Base-by-base conservation (phyloP, 2,329 filamentous ascomycete species). In the Madurella mycetomatis region DNA sequence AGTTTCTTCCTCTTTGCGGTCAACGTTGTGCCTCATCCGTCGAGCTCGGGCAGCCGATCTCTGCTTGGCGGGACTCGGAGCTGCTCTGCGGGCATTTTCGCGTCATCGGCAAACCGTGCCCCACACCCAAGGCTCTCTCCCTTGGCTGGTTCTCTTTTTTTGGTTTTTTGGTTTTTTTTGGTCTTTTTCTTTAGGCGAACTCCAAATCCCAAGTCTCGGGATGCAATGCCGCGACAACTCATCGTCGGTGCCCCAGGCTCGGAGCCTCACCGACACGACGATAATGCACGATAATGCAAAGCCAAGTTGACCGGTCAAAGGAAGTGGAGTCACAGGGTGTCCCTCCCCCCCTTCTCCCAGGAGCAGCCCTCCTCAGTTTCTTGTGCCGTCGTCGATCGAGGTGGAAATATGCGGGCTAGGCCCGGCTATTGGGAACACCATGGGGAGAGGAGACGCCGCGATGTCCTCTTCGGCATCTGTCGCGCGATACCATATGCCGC, bases 201-300 rank as follows among this genome's bases (percentile, higher is more conserved):
- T 32, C 44, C 47, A 49, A 41, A 31, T 13, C 51, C 53, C 31
- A 43, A 44, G 34, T 44, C 17, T 25, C 50, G 52, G 56, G 43
- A 56, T 49, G 54, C 54, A 55, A 55, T 58, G 53, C 47, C 49
- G 56, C 55, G 55, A 58, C 58, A 58, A 54, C 58, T 53, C 53
- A 58, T 55, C 51, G 32, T 31, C 31, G 31, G 42, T 48, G 16
- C 42, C 39, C 41, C 41, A 40, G 42, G 12, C 39, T 47, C 39
- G 25, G 40, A 25, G 50, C 50, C 49, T 60, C 58, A 60, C 58
- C 58, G 58, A 60, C 58, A 58, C 49, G 49, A 41, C 49, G 51
- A 56, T 40, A 58, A 56, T 58, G 58, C 58, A 54, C 32, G 50
- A 51, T 48, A 53, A 58, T 58, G 56, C 58, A 58, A 41, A 56